phyloP scores from a whole-genome alignment of 805 yeast genomes.

The Debaryomyces castellii region DNA sequence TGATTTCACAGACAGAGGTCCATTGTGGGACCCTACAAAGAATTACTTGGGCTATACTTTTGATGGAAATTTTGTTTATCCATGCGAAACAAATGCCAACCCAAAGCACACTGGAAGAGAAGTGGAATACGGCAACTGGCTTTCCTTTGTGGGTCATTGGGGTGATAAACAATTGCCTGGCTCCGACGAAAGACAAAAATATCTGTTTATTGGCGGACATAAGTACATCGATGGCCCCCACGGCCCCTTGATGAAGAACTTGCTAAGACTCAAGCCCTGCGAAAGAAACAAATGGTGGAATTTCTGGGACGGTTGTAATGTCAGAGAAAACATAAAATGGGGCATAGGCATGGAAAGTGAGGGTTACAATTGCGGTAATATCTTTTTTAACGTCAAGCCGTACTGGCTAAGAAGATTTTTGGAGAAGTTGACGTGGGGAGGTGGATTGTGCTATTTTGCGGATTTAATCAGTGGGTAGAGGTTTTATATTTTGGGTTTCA shows the following conservation, averaged over 20 bases:
- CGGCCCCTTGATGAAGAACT: conserved; percentile 83
- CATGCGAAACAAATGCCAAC: conserved; percentile 39
- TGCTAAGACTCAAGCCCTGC: conserved; percentile 70
- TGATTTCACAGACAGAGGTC: conserved; percentile 94
- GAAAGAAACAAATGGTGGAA: conserved; percentile 94
- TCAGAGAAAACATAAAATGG: conserved; percentile 68
- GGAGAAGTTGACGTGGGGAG: conserved; percentile 58
- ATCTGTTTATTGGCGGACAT: conserved; percentile 85
- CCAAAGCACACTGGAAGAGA: conserved; percentile 55
- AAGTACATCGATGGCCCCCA: conserved; percentile 88
- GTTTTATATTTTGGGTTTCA: not conserved
- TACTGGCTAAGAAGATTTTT: conserved; percentile 47
- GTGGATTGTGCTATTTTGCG: conserved; percentile 55
- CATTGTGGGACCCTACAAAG: conserved; percentile 88
- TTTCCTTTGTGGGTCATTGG: conserved; percentile 82
- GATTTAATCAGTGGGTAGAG: conserved; percentile 48
- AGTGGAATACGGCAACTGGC: conserved; percentile 65
- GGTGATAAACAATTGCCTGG: conserved; percentile 74
- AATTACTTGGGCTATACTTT: conserved; percentile 81
- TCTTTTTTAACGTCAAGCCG: conserved; percentile 55
- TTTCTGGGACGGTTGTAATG: conserved; percentile 76
- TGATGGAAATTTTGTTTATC: conserved; percentile 55
- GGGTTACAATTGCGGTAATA: conserved; percentile 76
- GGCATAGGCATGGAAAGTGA: conserved; percentile 90
- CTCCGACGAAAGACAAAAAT: conserved; percentile 74